Conservation (phyloP, 1,284 basidiomycete genomes). For the Sanghuangporus baumii region DNA sequence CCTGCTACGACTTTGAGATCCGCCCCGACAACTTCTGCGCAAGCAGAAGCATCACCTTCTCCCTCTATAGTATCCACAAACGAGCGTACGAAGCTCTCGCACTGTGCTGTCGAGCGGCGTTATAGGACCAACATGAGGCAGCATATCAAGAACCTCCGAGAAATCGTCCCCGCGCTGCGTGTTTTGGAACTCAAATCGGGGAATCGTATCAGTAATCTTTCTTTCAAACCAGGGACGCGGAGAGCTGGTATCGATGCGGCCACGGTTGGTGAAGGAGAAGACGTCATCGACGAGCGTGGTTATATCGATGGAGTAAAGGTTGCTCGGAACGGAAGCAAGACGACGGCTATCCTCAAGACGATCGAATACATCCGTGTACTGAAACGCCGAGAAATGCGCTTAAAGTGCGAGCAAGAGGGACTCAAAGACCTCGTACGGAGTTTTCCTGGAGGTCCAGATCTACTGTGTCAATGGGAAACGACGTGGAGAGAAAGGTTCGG, state of each 20-base stretch:
- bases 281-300: slow-evolving; percentile 66
- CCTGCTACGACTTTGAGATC: background rate
- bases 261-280: slow-evolving; percentile 31
- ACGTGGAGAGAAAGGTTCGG: slow-evolving; percentile 69
- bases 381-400: slow-evolving; percentile 63
- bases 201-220: slow-evolving; percentile 34
- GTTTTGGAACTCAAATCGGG: slow-evolving; percentile 51
- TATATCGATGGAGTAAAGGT: slow-evolving; percentile 80
- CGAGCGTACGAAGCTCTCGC: slow-evolving; percentile 73
- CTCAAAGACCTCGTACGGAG: slow-evolving; percentile 59
- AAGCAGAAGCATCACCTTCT: slow-evolving; percentile 26
- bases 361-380: slow-evolving; percentile 76
- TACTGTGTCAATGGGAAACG: slow-evolving; percentile 66
- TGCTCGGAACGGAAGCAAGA: slow-evolving; percentile 78
- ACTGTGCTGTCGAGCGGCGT: slow-evolving; percentile 89
- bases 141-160: slow-evolving; percentile 76
- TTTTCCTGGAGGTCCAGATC: slow-evolving; percentile 63
- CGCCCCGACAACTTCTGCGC: slow-evolving; percentile 26
- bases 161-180: slow-evolving; percentile 77
- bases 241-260: slow-evolving; percentile 27
- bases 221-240: slow-evolving; percentile 33
- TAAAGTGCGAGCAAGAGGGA: slow-evolving; percentile 68
- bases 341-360: slow-evolving; percentile 76
- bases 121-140: slow-evolving; percentile 92
- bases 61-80: slow-evolving; percentile 24